Conservation (phyloP, 768 basidiomycete species). For the Cystobasidium onofrii region DNA sequence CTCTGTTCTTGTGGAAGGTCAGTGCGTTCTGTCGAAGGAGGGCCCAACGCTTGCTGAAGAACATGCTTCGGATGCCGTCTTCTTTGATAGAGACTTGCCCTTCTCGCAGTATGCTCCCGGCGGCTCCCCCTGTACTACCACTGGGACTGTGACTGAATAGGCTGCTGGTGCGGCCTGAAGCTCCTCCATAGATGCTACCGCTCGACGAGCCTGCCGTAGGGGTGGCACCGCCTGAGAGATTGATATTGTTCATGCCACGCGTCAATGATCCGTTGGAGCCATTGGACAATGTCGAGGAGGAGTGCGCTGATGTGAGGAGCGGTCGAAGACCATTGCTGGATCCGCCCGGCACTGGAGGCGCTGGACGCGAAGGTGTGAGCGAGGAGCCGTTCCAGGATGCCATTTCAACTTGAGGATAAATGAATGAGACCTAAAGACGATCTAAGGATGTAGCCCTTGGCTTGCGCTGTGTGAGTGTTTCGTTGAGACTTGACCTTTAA, state of each 20-base stretch:
- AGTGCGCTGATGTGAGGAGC: neutral
- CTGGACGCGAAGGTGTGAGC: constrained; percentile 27
- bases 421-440: too few relatives aligned
- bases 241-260: neutral
- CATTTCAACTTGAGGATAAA: neutral
- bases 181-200: neutral
- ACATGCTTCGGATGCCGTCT: constrained; percentile 80
- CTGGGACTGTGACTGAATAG: neutral
- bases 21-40: constrained; percentile 71
- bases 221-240: neutral
- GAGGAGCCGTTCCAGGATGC: constrained; percentile 27
- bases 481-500: too few relatives aligned
- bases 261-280: neutral
- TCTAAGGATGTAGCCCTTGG: too few relatives aligned
- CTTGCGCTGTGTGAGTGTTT: too few relatives aligned
- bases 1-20: constrained; percentile 84
- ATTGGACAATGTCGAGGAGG: constrained; percentile 14
- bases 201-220: neutral
- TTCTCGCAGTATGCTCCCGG: constrained; percentile 51
- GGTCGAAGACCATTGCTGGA: constrained; percentile 12
- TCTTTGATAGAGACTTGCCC: constrained; percentile 86
- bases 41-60: constrained; percentile 86
- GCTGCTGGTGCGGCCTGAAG: neutral
- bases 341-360: constrained; percentile 31
- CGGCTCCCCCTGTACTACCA: neutral